phyloP scores from a whole-genome alignment of 2,329 filamentous ascomycete species.

The Hymenoscyphus fructigenus region DNA sequence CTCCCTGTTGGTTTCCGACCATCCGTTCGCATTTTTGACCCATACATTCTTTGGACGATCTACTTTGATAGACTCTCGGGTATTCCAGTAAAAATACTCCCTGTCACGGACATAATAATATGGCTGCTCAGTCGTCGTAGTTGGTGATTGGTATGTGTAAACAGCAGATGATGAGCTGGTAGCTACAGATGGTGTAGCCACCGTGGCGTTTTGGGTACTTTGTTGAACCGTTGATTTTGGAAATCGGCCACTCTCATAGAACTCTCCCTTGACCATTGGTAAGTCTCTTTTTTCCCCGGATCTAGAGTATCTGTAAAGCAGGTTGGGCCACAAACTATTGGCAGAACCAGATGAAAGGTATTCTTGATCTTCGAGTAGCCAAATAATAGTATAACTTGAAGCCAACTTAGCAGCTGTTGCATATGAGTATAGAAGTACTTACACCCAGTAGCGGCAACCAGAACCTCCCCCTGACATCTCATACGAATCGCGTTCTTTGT shows the following conservation, averaged over 20 bases:
- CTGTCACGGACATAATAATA: slow-evolving; percentile 14
- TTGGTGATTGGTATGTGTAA: slow-evolving; percentile 3
- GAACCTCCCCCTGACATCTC: slow-evolving; percentile 13
- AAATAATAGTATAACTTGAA: slow-evolving; percentile 17
- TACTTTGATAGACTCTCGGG: slow-evolving; percentile 10
- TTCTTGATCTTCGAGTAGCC: slow-evolving; percentile 9
- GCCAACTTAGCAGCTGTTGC: slow-evolving; percentile 12
- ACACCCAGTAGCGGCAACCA: slow-evolving; percentile 16
- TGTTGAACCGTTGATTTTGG: not conserved
- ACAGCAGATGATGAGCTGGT: slow-evolving; percentile 11
- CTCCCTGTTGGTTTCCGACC: slow-evolving; percentile 13
- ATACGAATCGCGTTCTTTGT: slow-evolving; percentile 16
- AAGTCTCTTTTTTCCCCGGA: slow-evolving; percentile 16
- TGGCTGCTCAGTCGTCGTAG: slow-evolving; percentile 8
- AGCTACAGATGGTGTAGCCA: slow-evolving; percentile 11
- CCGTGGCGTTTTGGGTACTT: slow-evolving; percentile 5
- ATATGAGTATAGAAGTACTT: slow-evolving; percentile 12
- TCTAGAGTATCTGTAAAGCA: slow-evolving; percentile 16
- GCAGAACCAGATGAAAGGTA: slow-evolving; percentile 10
- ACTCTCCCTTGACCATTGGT: slow-evolving; percentile 15
- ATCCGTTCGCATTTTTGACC: slow-evolving; percentile 15
- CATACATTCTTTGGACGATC: slow-evolving; percentile 18
- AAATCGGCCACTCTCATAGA: slow-evolving; percentile 10
- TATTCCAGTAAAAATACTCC: slow-evolving; percentile 16
- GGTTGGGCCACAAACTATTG: slow-evolving; percentile 14